Evolutionary conservation across 192 early-diverging fungal genomes (phyloP).

Genomic region (Coemansia sp.): DNA sequence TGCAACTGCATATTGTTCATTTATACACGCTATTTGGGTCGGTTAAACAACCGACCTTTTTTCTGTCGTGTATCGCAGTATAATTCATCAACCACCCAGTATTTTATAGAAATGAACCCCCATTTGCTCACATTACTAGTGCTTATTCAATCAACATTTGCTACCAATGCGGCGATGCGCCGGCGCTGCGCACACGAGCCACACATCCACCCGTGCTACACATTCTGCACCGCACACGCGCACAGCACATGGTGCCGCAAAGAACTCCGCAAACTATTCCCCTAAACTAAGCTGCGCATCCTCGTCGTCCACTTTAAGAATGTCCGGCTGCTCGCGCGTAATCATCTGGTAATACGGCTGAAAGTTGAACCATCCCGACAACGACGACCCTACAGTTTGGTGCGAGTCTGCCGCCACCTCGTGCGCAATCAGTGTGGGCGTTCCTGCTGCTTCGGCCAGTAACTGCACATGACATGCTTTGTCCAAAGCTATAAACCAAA

Average conservation of each 20-base stretch:
- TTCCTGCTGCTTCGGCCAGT: constrained; percentile 53
- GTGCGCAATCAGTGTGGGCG: constrained; percentile 23
- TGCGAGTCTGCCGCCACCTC: constrained; percentile 32
- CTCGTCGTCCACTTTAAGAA: constrained; percentile 32
- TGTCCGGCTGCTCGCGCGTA: constrained; percentile 42
- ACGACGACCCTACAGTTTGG: constrained; percentile 28
- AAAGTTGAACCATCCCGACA: constrained; percentile 52
- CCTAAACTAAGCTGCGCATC: constrained; percentile 12
- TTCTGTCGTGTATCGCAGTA: not conserved
- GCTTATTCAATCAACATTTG: not conserved
- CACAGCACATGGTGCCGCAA: constrained; percentile 44
- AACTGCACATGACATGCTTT: constrained; percentile 57
- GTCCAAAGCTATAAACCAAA: constrained; percentile 59
- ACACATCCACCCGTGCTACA: constrained; percentile 35
- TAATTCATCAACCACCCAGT: not conserved
- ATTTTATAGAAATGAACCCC: not conserved
- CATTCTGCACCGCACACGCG: constrained; percentile 40
- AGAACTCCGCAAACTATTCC: constrained; percentile 18
- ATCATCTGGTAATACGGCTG: constrained; percentile 49
- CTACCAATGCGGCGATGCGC: constrained; percentile 41
- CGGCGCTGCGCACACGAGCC: constrained; percentile 45
- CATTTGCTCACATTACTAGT: not conserved
- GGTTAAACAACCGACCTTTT: not conserved
- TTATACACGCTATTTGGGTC: too few species aligned
- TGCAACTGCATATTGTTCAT: too few species aligned